These are phyloP conservation scores for Stipa capillata DNA, from an alignment of 176 grass and related monocot species.

Conservation along the genomic window DNA sequence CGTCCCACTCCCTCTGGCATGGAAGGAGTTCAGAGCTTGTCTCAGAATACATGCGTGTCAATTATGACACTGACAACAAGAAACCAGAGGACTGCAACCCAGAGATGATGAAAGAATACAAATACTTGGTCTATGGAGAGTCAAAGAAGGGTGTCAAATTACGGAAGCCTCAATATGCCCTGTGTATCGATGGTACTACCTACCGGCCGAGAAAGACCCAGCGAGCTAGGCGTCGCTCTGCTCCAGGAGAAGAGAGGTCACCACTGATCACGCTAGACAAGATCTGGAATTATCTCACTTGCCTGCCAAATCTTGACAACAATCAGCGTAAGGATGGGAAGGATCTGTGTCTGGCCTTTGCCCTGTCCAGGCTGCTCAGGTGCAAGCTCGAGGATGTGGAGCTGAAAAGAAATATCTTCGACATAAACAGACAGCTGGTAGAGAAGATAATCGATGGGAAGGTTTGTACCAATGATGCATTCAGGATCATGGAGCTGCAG, in stretches of 20 bases:
- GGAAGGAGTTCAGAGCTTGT: background rate
- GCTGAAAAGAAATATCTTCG: background rate
- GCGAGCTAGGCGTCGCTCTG: background rate
- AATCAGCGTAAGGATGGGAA: background rate
- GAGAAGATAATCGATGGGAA: background rate
- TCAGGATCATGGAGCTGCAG: background rate
- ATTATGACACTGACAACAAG: background rate
- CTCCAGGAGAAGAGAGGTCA: background rate
- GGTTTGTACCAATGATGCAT: background rate
- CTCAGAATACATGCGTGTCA: background rate
- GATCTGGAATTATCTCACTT: background rate
- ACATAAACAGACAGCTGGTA: background rate
- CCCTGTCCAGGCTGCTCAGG: background rate
- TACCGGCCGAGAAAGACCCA: background rate
- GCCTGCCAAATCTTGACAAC: background rate
- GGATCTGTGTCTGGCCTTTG: background rate
- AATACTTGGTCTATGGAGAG: slow-evolving; percentile 17
- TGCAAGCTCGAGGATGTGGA: background rate
- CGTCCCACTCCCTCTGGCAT: background rate
- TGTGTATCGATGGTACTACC: background rate
- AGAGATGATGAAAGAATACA: background rate
- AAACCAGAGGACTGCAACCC: background rate
- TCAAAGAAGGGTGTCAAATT: background rate
- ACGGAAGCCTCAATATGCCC: background rate
- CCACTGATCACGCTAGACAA: background rate